These are phyloP conservation scores for Malbranchea zuffiana DNA, from an alignment of 2,329 filamentous ascomycete genomes.

Conservation along the genomic window DNA sequence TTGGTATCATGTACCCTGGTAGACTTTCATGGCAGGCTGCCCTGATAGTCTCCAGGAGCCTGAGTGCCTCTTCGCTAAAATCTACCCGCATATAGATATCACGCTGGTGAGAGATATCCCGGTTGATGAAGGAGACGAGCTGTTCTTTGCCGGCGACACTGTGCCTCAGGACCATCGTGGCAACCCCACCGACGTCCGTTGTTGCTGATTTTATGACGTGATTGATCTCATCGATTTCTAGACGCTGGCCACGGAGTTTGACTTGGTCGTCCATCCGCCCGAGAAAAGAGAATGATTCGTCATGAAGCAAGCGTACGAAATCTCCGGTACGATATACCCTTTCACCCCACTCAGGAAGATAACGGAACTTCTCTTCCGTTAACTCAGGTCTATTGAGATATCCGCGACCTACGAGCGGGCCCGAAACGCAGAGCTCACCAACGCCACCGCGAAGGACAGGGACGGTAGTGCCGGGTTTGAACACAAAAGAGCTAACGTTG, in stretches of 20 bases:
- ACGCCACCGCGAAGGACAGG: conserved; percentile 69
- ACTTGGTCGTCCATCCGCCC: conserved; percentile 85
- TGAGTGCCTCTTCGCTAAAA: conserved; percentile 22
- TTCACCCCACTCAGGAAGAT: conserved; percentile 45
- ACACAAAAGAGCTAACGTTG: conserved; percentile 75
- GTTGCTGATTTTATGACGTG: conserved; percentile 59
- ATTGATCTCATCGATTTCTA: conserved; percentile 88
- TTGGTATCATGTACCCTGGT: conserved; percentile 83
- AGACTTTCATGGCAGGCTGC: conserved; percentile 58
- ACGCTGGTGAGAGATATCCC: background rate
- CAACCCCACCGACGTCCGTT: conserved; percentile 52
- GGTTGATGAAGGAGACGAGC: conserved; percentile 61
- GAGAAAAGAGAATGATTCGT: conserved; percentile 76
- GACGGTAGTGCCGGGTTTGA: conserved; percentile 55
- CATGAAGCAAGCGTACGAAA: conserved; percentile 66
- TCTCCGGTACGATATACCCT: conserved; percentile 81
- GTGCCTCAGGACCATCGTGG: conserved; percentile 65
- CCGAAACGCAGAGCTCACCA: conserved; percentile 81
- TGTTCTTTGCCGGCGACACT: conserved; percentile 65
- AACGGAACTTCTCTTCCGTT: conserved; percentile 65
- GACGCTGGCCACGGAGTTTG: conserved; percentile 76
- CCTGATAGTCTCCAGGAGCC: conserved; percentile 31
- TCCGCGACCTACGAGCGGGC: conserved; percentile 76
- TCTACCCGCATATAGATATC: conserved; percentile 25
- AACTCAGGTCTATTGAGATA: conserved; percentile 75